These are phyloP conservation scores for Phytophthora meadii DNA, from an alignment of 352 stramenopile species.

Conservation along the genomic window DNA sequence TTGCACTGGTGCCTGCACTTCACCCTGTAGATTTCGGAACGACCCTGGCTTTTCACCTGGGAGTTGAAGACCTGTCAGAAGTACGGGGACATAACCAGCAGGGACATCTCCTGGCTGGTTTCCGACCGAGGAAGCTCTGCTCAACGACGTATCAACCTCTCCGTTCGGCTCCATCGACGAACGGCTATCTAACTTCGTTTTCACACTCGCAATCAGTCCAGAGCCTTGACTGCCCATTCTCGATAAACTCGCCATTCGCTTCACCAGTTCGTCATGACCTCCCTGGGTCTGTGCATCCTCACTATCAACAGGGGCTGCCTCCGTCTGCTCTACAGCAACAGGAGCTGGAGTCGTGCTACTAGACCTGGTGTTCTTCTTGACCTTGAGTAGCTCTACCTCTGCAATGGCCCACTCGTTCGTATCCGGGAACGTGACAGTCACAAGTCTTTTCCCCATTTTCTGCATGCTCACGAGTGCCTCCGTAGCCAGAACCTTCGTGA, in stretches of 20 bases:
- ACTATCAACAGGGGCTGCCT: not conserved
- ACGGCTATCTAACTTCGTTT: conserved; percentile 34
- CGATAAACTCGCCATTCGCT: conserved; percentile 79
- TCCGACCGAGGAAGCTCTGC: conserved; percentile 19
- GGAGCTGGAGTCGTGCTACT: conserved; percentile 6
- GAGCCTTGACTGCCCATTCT: conserved; percentile 61
- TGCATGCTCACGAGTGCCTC: conserved; percentile 71
- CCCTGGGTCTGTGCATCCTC: conserved; percentile 27
- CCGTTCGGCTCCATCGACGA: conserved; percentile 22
- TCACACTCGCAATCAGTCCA: conserved; percentile 66
- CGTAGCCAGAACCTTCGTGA: conserved; percentile 48
- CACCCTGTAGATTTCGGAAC: conserved; percentile 25
- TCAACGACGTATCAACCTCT: conserved; percentile 13
- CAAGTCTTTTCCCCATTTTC: conserved; percentile 59
- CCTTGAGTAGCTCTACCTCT: conserved; percentile 73
- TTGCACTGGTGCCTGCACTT: conserved; percentile 15
- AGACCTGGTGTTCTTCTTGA: conserved; percentile 66
- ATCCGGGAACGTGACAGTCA: conserved; percentile 56
- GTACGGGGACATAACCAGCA: conserved; percentile 56
- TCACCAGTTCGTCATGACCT: conserved; percentile 63
- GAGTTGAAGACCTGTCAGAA: conserved; percentile 55
- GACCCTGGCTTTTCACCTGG: conserved; percentile 39
- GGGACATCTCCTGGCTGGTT: conserved; percentile 31
- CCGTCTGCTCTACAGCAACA: conserved; percentile 3
- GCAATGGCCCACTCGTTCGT: conserved; percentile 71